Conservation (phyloP, 129 eudicot species). For the Solidago caesia region DNA sequence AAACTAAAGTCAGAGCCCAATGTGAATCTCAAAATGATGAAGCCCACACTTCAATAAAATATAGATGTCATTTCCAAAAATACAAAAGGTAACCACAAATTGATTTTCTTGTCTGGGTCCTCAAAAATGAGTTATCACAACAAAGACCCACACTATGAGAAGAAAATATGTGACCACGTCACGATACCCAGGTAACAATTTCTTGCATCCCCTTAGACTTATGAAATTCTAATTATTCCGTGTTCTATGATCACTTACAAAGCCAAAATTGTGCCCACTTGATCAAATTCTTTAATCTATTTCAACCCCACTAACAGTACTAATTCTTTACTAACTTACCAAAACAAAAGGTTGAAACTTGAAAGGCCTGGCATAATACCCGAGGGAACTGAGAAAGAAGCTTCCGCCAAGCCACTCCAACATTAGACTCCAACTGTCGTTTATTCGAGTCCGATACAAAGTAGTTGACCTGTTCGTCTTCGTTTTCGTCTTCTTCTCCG, state of each 20-base stretch:
- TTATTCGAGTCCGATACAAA: constrained; percentile 13
- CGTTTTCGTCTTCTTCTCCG: constrained; percentile 46
- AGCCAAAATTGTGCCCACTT: background rate
- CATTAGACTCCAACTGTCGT: too few species aligned
- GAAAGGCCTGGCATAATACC: too few species aligned
- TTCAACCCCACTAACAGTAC: background rate
- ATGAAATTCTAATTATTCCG: background rate
- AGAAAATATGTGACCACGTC: background rate
- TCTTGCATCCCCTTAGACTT: background rate
- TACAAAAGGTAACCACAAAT: too few species aligned
- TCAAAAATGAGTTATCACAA: background rate
- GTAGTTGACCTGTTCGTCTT: constrained; percentile 32
- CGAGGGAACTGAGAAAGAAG: too few species aligned
- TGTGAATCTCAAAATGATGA: too few species aligned
- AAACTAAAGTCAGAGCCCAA: background rate
- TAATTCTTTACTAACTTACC: background rate
- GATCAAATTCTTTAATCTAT: background rate
- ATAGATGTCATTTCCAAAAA: too few species aligned
- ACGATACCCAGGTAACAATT: background rate
- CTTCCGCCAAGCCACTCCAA: too few species aligned
- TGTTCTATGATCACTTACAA: background rate
- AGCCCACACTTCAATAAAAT: too few species aligned
- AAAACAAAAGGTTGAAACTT: too few species aligned
- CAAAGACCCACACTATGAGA: background rate
- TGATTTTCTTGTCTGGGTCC: background rate